phyloP scores from a whole-genome alignment of 345 rosid species.

The Rhizophora apiculata region DNA sequence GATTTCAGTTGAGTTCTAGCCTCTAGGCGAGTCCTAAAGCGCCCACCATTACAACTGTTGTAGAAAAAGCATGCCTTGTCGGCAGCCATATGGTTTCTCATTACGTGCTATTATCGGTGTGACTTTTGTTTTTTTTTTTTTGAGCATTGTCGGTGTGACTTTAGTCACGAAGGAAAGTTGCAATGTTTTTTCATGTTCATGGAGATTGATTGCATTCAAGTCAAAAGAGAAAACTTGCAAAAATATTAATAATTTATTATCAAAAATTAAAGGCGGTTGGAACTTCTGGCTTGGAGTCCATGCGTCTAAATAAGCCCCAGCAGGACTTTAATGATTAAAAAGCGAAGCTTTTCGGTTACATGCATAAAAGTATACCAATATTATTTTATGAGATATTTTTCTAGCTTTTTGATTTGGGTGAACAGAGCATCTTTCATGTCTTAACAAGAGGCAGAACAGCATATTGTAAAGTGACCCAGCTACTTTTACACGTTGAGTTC shows the following conservation, averaged over 20 bases:
- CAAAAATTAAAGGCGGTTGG: not conserved
- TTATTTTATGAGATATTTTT: not conserved
- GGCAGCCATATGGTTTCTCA: not conserved
- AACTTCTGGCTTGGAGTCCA: slow-evolving; percentile 1
- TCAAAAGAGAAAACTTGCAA: slow-evolving; percentile 4
- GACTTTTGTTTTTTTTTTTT: not conserved
- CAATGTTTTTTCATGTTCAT: not conserved
- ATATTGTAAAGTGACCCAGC: too few species aligned
- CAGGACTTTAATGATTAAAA: slow-evolving; percentile 2
- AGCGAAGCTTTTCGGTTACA: slow-evolving; percentile 3
- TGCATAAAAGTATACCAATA: not conserved
- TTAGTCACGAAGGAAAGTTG: not conserved
- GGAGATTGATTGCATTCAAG: not conserved
- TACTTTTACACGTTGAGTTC: not conserved
- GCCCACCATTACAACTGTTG: not conserved
- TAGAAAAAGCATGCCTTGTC: not conserved
- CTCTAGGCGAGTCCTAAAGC: not conserved
- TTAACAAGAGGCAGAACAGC: too few species aligned
- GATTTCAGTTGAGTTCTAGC: not conserved
- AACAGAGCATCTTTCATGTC: not conserved
- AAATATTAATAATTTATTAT: not conserved
- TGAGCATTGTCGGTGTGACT: not conserved
- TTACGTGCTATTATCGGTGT: too few species aligned
- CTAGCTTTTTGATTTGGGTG: not conserved
- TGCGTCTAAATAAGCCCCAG: not conserved